phyloP scores from a whole-genome alignment of 2,329 filamentous ascomycete species.

The Diaporthe capsici region DNA sequence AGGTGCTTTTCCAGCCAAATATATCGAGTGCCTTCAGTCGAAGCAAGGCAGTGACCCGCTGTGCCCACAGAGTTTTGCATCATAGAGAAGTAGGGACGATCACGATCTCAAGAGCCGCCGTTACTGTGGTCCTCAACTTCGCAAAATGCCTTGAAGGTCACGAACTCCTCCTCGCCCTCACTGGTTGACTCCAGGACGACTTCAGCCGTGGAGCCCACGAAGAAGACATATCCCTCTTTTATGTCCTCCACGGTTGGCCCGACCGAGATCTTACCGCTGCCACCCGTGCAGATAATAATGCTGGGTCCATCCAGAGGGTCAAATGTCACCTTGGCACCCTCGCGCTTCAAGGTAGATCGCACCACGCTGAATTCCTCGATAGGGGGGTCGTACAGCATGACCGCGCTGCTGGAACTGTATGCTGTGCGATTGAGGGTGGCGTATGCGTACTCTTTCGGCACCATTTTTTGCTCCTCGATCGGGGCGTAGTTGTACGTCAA shows the following conservation, averaged over 20 bases:
- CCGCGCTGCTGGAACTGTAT: constrained; percentile 82
- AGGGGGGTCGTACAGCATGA: constrained; percentile 89
- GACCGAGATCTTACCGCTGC: constrained; percentile 86
- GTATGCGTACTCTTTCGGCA: constrained; percentile 87
- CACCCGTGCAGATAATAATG: constrained; percentile 90
- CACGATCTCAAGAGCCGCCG: constrained; percentile 51
- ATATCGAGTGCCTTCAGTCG: neutral
- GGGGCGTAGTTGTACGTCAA: constrained; percentile 96
- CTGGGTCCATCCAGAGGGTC: constrained; percentile 90
- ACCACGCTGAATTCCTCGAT: constrained; percentile 97
- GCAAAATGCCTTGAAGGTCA: constrained; percentile 94
- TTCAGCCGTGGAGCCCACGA: constrained; percentile 90
- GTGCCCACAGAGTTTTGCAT: neutral
- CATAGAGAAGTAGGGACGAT: neutral
- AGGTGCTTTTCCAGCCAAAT: neutral
- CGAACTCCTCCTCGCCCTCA: constrained; percentile 76
- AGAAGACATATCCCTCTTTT: constrained; percentile 81
- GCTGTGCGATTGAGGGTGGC: constrained; percentile 84
- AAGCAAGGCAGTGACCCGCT: neutral
- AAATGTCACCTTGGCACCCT: constrained; percentile 87
- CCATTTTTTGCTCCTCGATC: constrained; percentile 95
- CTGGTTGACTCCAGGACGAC: constrained; percentile 78
- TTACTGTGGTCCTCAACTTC: constrained; percentile 75
- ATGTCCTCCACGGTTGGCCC: constrained; percentile 84
- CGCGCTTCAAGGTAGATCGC: constrained; percentile 79